Base-by-base conservation (phyloP, 108 stramenopile genomes). In the Halocafeteria seosinensis region DNA sequence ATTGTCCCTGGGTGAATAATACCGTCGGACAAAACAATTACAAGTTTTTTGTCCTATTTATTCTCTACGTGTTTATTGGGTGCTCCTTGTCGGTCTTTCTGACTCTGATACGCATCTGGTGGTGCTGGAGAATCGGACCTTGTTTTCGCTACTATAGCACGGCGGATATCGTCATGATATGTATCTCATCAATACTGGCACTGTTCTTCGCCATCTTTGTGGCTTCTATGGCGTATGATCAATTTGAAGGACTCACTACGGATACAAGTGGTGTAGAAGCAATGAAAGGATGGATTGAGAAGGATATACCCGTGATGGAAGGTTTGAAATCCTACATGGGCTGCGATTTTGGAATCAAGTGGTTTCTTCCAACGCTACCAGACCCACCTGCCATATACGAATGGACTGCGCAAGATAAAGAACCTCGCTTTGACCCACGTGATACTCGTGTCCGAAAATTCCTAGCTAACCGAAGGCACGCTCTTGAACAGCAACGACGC, bases 1-100 rank as follows among this genome's bases (percentile, higher is more conserved):
- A 80, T 70, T 94, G 92, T 76, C 89, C 92, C 25, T 92, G 94
- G 94, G 89, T 94, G 37, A 96, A 95, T 81, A 96, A 99, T 77
- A 94, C 94, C 77, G 89, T 99, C 23, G 98, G 92, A 47, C 85
- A 92, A 61, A 86, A 88, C 37, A 99, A 99, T 73, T 93, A 99
- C 85, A 96, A 96, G 80, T 91, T 89, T 71, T 99, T 99, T 79
- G 61, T 99, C 47, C 78, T 95, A 17, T 99, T 99, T 78, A 76
- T 93, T 51, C 84, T 89, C 55, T 99, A 94, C 78, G 90, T 94
- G 13, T 91, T 77, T 52, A 29, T 86, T 23, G 78, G 87, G 30
- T 89, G 91, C 68, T 25, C 80, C 36, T 95, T 92, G 72, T 2
- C n/a, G 13, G 57, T 35, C 13, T 55, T 77, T 6, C 65, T 63